These are phyloP conservation scores for Pestalotiopsis sp. DNA, from an alignment of 2,329 filamentous ascomycete genomes.

Conservation along the genomic window DNA sequence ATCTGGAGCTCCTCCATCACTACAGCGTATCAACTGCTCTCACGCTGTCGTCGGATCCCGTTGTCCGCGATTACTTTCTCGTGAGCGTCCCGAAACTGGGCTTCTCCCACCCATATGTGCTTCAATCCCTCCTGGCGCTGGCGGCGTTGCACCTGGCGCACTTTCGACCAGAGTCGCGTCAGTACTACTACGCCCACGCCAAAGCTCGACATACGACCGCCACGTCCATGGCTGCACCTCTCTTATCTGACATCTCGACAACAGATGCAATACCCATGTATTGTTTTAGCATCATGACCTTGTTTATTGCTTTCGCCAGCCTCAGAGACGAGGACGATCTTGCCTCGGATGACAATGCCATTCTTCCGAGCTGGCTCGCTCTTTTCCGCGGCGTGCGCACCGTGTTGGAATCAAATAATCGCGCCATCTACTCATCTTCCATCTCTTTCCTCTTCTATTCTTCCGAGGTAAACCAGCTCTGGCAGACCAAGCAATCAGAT, in stretches of 20 bases:
- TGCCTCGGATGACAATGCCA: conserved; percentile 32
- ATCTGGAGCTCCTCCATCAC: conserved; percentile 55
- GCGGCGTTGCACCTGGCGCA: conserved; percentile 49
- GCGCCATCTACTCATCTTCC: neutral
- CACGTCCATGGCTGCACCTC: conserved; percentile 28
- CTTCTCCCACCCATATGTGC: conserved; percentile 45
- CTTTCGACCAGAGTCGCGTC: conserved; percentile 34
- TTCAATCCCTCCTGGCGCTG: conserved; percentile 48
- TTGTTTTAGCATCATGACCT: conserved; percentile 38
- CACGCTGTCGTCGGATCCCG: conserved; percentile 43
- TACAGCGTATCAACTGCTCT: conserved; percentile 48
- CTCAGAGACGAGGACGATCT: conserved; percentile 34
- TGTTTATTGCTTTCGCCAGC: conserved; percentile 35
- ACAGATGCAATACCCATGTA: conserved; percentile 35
- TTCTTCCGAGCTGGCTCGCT: neutral
- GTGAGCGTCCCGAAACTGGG: conserved; percentile 47
- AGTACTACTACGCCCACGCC: conserved; percentile 39
- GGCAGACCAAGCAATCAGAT: neutral
- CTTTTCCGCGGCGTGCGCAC: neutral
- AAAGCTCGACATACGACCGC: conserved; percentile 35
- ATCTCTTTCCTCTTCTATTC: neutral
- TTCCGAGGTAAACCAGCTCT: neutral
- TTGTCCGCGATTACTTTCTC: conserved; percentile 45
- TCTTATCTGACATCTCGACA: conserved; percentile 30
- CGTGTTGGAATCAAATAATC: neutral